These are phyloP conservation scores for Penicillium sp. DNA, from an alignment of 2,329 filamentous ascomycete genomes.

Conservation along the genomic window DNA sequence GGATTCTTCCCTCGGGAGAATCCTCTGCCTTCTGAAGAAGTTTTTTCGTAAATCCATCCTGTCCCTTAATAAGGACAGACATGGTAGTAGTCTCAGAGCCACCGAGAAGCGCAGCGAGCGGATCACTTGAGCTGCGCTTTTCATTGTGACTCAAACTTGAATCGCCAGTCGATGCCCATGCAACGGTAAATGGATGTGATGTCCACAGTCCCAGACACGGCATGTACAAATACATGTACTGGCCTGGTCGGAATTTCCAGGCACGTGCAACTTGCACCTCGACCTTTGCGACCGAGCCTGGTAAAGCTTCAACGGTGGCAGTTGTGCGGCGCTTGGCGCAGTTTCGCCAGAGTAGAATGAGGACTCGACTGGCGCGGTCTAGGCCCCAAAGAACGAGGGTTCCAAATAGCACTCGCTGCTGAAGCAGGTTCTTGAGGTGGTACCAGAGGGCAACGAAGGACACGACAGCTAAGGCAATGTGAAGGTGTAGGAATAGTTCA, in stretches of 20 bases:
- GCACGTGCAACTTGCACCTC: constrained; percentile 31
- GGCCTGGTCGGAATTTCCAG: constrained; percentile 43
- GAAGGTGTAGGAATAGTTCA: constrained; percentile 46
- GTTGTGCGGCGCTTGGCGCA: constrained; percentile 47
- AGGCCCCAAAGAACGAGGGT: constrained; percentile 36
- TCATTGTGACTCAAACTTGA: constrained; percentile 17
- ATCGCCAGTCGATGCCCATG: constrained; percentile 34
- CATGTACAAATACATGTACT: constrained; percentile 60
- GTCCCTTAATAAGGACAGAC: constrained; percentile 35
- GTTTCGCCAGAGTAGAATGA: constrained; percentile 55
- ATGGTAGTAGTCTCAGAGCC: constrained; percentile 28
- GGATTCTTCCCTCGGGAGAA: constrained; percentile 26
- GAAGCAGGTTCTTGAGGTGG: constrained; percentile 30
- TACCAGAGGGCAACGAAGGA: constrained; percentile 43
- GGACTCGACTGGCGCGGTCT: constrained; percentile 47
- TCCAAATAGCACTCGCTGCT: constrained; percentile 32
- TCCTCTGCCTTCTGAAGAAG: constrained; percentile 29
- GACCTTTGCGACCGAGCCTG: constrained; percentile 55
- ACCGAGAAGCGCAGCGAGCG: constrained; percentile 28
- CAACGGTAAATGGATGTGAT: constrained; percentile 46
- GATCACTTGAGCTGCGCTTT: constrained; percentile 33
- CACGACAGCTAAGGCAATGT: constrained; percentile 42
- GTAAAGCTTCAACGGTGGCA: constrained; percentile 57
- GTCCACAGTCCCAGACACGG: constrained; percentile 47
- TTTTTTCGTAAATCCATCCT: constrained; percentile 36